phyloP scores from a whole-genome alignment of 805 yeast genomes.

The Metschnikowia sp. region DNA sequence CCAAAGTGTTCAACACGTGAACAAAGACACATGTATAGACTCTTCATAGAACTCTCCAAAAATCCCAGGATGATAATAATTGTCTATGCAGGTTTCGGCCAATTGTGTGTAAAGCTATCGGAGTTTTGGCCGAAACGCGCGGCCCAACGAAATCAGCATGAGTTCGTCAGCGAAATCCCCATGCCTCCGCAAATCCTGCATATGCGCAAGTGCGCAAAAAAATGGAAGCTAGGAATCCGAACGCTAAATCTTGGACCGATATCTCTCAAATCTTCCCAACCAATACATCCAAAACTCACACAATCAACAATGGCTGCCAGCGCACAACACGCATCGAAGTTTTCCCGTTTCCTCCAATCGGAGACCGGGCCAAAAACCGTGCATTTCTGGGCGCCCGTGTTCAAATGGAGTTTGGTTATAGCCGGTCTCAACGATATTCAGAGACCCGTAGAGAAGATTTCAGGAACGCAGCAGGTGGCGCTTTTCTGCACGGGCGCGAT shows the following conservation, averaged over 20 bases:
- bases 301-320: slow-evolving; percentile 24
- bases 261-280: not conserved
- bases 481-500: slow-evolving; percentile 87
- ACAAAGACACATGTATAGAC: no score
- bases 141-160: not conserved
- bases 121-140: not conserved
- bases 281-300: slow-evolving; percentile 2
- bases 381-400: slow-evolving; percentile 82
- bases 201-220: slow-evolving; percentile 4
- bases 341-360: slow-evolving; percentile 70
- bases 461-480: slow-evolving; percentile 87
- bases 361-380: slow-evolving; percentile 97
- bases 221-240: slow-evolving; percentile 11
- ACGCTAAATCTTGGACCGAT: not conserved
- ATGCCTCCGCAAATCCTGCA: slow-evolving; percentile 12
- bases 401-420: slow-evolving; percentile 81
- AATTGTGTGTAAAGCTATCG: not conserved
- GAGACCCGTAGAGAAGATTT: slow-evolving; percentile 88
- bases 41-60: no score
- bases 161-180: no score
- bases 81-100: no score
- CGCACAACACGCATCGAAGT: slow-evolving; percentile 45
- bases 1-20: no score
- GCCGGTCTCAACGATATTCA: slow-evolving; percentile 86
- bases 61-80: no score